Percentiles rank a stretch among this genome's conserved stretches.
phyloP scores from a whole-genome alignment of 768 basidiomycete species.

The Boletus fagicola region DNA sequence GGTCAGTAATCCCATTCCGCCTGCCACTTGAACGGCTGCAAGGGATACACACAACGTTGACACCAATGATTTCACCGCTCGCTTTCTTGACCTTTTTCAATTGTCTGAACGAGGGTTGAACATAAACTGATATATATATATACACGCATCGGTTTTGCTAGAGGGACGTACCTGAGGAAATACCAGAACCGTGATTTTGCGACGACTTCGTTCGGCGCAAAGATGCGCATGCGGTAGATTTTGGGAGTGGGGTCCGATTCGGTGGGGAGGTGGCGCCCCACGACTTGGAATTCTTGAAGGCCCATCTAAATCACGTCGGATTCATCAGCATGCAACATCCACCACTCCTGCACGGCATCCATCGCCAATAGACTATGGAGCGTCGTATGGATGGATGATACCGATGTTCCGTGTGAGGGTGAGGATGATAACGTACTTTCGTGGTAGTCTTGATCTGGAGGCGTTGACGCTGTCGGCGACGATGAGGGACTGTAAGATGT shows the following conservation, averaged over 20 bases:
- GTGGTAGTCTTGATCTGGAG: constrained; percentile 21
- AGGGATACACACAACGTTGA: constrained; percentile 89
- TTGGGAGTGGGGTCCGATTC: constrained; percentile 92
- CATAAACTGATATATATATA: too few relatives aligned
- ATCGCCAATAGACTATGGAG: constrained; percentile 17
- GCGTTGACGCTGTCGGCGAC: constrained; percentile 30
- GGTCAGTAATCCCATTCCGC: constrained; percentile 69
- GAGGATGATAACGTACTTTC: constrained; percentile 31
- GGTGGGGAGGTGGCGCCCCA: constrained; percentile 96
- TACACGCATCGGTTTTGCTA: too few relatives aligned
- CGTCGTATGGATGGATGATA: background rate
- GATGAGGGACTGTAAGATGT: constrained; percentile 13
- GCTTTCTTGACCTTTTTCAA: constrained; percentile 99
- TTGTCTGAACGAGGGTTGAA: constrained; percentile 50
- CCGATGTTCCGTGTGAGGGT: background rate
- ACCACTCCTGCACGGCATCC: constrained; percentile 29
- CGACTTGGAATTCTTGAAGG: constrained; percentile 91
- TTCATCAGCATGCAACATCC: constrained; percentile 24
- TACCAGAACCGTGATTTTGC: constrained; percentile 99
- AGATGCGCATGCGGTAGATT: constrained; percentile 99
- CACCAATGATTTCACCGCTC: constrained; percentile 97
- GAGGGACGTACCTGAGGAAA: constrained; percentile 74
- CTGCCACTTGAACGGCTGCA: constrained; percentile 84
- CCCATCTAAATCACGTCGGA: constrained; percentile 52
- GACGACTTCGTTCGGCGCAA: constrained; percentile 97